Evolutionary conservation across 1,139 yeast species (phyloP).

Genomic region (Hanseniaspora gamundiae): DNA sequence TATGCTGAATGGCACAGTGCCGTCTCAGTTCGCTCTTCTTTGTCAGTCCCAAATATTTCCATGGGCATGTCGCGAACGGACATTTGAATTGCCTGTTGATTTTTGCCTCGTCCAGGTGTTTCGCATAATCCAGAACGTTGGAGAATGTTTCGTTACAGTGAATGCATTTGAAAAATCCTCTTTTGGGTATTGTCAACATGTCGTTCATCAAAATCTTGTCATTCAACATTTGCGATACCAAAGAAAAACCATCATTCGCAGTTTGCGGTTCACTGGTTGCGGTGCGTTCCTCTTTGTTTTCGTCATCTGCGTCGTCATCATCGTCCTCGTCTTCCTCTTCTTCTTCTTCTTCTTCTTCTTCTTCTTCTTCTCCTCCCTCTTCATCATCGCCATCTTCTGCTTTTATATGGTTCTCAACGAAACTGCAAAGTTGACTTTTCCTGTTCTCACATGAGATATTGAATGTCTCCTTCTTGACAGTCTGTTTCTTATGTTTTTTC

Average conservation of each 20-base stretch:
- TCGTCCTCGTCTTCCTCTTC: neutral
- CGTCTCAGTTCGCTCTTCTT: constrained; percentile 49
- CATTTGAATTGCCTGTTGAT: constrained; percentile 37
- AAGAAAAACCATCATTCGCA: too few species aligned
- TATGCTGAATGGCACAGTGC: constrained; percentile 49
- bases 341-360: neutral
- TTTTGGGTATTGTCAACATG: constrained; percentile 27
- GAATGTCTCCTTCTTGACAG: too few species aligned
- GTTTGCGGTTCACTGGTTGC: too few species aligned
- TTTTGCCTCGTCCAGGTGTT: constrained; percentile 34
- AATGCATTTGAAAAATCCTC: constrained; percentile 39
- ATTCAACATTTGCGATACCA: neutral
- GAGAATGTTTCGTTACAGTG: constrained; percentile 36
- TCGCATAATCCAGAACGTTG: constrained; percentile 31
- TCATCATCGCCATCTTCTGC: neutral
- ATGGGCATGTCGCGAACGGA: constrained; percentile 45
- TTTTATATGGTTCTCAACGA: neutral
- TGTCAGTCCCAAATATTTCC: constrained; percentile 48
- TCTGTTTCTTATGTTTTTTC: constrained; percentile 1
- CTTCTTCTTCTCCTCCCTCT: neutral
- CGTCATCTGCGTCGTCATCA: neutral
- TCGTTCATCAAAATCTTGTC: constrained; percentile 14
- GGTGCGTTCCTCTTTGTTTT: neutral
- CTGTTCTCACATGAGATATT: neutral
- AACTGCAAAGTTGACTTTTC: neutral